Conservation (phyloP, 2,329 filamentous ascomycete species). For the Penicillium sp. region DNA sequence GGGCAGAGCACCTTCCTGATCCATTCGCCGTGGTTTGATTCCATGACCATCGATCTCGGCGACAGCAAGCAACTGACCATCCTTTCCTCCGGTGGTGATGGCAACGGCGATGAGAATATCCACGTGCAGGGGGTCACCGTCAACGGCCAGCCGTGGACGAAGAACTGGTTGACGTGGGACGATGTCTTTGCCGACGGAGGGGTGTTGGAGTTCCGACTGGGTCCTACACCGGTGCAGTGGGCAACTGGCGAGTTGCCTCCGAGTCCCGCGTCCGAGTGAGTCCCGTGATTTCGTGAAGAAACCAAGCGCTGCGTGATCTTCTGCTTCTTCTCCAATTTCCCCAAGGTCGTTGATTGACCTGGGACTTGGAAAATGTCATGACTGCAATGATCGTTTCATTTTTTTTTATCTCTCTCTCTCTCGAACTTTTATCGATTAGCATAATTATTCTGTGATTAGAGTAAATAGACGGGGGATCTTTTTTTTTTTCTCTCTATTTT, state of each 20-base stretch:
- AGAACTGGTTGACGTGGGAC: slow-evolving; percentile 60
- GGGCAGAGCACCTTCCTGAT: slow-evolving; percentile 64
- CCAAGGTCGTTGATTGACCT: too few species aligned
- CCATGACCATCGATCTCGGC: slow-evolving; percentile 55
- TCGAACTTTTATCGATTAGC: too few species aligned
- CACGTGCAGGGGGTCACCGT: slow-evolving; percentile 63
- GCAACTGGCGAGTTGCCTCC: slow-evolving; percentile 55
- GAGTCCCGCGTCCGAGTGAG: slow-evolving; percentile 46
- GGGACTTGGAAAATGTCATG: too few species aligned
- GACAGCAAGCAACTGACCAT: slow-evolving; percentile 50
- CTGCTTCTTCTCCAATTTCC: too few species aligned
- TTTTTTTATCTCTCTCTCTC: too few species aligned
- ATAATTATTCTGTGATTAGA: too few species aligned
- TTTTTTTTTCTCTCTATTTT: too few species aligned
- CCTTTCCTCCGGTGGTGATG: slow-evolving; percentile 46
- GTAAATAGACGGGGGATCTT: too few species aligned
- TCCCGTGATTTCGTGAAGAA: too few species aligned
- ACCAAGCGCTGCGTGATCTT: too few species aligned
- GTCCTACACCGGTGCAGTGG: slow-evolving; percentile 49
- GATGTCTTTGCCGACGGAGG: slow-evolving; percentile 61
- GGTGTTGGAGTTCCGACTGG: slow-evolving; percentile 60
- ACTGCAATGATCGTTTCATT: too few species aligned
- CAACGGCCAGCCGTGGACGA: slow-evolving; percentile 58
- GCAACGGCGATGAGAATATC: slow-evolving; percentile 40
- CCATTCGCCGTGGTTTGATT: slow-evolving; percentile 57